Conservation (phyloP, 2,329 filamentous ascomycete species). For the Claviceps sp. region DNA sequence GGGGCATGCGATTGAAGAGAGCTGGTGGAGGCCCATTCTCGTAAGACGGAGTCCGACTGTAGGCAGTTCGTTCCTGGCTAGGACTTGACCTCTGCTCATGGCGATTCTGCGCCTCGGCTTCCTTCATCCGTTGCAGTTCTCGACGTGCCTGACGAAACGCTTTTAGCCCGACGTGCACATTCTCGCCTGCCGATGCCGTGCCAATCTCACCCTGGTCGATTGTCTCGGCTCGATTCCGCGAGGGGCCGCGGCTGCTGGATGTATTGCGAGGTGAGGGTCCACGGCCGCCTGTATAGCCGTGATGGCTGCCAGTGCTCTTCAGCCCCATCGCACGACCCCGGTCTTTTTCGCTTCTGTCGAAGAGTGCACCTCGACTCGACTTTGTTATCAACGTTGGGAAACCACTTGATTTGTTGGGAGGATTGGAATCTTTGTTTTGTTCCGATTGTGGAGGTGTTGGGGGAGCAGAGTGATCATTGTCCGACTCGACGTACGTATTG, state of each 20-base stretch:
- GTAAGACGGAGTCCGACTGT: conserved; percentile 25
- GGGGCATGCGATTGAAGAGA: conserved; percentile 30
- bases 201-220: background rate
- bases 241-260: conserved; percentile 7
- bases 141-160: conserved; percentile 45
- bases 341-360: conserved; percentile 29
- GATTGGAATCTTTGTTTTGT: conserved; percentile 16
- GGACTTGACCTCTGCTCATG: conserved; percentile 14
- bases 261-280: conserved; percentile 26
- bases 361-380: conserved; percentile 53
- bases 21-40: conserved; percentile 33
- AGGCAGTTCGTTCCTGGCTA: conserved; percentile 11
- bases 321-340: conserved; percentile 38
- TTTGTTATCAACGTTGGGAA: conserved; percentile 53
- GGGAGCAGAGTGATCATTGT: conserved; percentile 27
- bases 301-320: conserved; percentile 47
- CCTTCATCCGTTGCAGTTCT: conserved; percentile 42
- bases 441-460: conserved; percentile 22
- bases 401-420: conserved; percentile 37
- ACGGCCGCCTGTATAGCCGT: conserved; percentile 23
- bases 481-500: conserved; percentile 53
- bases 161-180: conserved; percentile 36
- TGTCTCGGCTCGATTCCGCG: background rate
- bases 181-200: conserved; percentile 24
- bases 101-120: conserved; percentile 33